Percentiles rank a stretch among this genome's conserved stretches.
Conservation (phyloP, 164 flowering plant species). For the Paratinospora sagittata region DNA sequence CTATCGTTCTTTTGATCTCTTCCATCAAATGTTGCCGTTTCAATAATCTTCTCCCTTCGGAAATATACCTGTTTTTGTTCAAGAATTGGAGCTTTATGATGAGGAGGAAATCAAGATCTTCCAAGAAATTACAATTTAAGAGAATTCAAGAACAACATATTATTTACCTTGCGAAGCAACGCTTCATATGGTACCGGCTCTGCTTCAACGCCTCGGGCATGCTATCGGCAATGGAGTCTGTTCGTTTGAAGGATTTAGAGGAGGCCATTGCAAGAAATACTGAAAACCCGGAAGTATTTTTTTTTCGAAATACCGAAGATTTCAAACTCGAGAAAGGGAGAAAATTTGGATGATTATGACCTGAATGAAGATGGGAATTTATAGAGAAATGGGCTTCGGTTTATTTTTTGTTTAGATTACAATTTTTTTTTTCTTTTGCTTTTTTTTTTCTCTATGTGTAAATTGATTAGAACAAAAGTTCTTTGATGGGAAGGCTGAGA, state of each 20-base stretch:
- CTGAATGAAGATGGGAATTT: slow-evolving; percentile 6
- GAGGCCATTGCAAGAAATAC: slow-evolving; percentile 36
- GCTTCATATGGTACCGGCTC: slow-evolving; percentile 70
- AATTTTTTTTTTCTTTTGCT: neutral
- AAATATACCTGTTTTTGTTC: slow-evolving; percentile 34
- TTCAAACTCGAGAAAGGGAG: neutral
- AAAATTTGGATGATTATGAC: neutral
- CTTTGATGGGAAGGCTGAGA: slow-evolving; percentile 10
- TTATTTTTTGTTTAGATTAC: neutral
- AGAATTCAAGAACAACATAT: neutral
- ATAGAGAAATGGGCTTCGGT: slow-evolving; percentile 7
- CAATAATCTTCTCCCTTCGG: slow-evolving; percentile 62
- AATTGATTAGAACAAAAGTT: slow-evolving; percentile 3
- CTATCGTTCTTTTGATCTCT: slow-evolving; percentile 59
- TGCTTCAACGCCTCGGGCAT: slow-evolving; percentile 80
- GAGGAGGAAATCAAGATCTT: neutral
- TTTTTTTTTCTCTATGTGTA: neutral
- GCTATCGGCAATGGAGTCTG: slow-evolving; percentile 60
- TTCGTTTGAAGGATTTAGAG: slow-evolving; percentile 31
- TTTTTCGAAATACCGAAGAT: neutral
- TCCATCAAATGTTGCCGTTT: slow-evolving; percentile 57
- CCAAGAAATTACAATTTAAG: neutral
- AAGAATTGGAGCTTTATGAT: neutral
- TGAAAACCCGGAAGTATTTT: neutral
- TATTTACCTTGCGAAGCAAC: slow-evolving; percentile 61